A percentile compares a stretch with the other conserved stretches of the same genome.
phyloP scores from a whole-genome alignment of 352 stramenopile species.

The Globisporangium alternatum region DNA sequence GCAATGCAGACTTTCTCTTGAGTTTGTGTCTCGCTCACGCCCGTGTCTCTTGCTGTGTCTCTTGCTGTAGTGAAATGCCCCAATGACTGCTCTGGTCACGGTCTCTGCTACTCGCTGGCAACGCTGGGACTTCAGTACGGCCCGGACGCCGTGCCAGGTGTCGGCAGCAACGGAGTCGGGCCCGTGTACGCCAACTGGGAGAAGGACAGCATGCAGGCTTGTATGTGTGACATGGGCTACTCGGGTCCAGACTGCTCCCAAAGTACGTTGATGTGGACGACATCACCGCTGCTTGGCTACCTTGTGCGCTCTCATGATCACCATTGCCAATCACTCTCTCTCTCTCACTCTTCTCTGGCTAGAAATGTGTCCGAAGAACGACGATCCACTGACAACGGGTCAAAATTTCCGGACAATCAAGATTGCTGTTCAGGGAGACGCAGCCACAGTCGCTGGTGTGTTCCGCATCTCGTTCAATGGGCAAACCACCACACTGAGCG shows the following conservation, averaged over 20 bases:
- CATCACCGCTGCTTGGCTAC: neutral
- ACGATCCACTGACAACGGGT: constrained; percentile 76
- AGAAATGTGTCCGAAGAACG: constrained; percentile 86
- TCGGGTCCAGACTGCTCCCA: constrained; percentile 82
- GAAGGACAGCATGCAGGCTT: constrained; percentile 68
- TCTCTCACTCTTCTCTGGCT: neutral
- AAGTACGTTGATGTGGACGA: constrained; percentile 29
- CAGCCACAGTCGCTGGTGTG: constrained; percentile 24
- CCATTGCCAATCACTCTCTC: neutral
- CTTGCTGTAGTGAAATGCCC: constrained; percentile 44
- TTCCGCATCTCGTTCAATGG: constrained; percentile 54
- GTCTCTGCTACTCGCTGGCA: constrained; percentile 55
- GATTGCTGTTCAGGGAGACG: constrained; percentile 38
- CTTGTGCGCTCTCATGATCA: neutral
- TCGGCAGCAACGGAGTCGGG: constrained; percentile 40
- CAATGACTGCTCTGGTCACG: constrained; percentile 60
- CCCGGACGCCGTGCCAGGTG: constrained; percentile 30
- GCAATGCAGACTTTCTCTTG: neutral
- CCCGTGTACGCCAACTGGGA: constrained; percentile 85
- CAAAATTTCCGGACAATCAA: constrained; percentile 63
- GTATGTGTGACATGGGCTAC: constrained; percentile 84
- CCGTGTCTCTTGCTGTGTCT: neutral
- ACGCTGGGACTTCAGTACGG: constrained; percentile 50
- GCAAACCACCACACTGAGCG: constrained; percentile 37
- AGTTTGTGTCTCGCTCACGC: neutral